These are phyloP conservation scores for Ananas comosus DNA, from an alignment of 176 grass and related monocot species.

Conservation along the genomic window DNA sequence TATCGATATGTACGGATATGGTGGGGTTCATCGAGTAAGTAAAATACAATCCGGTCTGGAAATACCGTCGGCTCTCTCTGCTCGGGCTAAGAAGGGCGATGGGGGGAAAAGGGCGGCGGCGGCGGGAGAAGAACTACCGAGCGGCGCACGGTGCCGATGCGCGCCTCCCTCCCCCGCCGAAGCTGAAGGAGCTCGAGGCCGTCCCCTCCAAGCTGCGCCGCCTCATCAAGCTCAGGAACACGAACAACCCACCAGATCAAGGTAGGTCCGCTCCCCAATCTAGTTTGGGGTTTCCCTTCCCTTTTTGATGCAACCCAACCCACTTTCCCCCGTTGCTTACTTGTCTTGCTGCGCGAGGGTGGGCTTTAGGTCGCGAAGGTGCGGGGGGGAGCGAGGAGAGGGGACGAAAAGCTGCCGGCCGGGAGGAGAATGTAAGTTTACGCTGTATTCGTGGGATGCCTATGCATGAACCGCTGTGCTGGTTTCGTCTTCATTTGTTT, in stretches of 20 bases:
- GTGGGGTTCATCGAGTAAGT: no score
- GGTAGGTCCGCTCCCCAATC: no score
- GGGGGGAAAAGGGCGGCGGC: slow-evolving; percentile 55
- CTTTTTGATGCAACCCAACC: no score
- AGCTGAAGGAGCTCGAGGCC: slow-evolving; percentile 63
- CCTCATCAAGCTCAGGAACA: slow-evolving; percentile 66
- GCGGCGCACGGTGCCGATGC: slow-evolving; percentile 44
- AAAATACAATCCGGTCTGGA: no score
- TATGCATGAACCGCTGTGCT: no score
- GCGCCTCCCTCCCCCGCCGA: slow-evolving; percentile 66
- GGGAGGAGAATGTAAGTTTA: slow-evolving; percentile 15
- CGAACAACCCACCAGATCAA: slow-evolving; percentile 17
- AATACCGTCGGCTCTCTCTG: neutral
- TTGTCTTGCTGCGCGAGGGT: neutral
- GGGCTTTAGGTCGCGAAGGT: neutral
- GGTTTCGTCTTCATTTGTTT: no score
- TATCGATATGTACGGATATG: no score
- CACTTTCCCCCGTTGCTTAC: neutral
- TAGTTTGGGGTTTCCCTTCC: no score
- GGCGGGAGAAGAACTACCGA: slow-evolving; percentile 88
- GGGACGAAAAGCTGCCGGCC: neutral
- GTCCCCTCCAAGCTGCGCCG: slow-evolving; percentile 76
- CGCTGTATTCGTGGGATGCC: no score
- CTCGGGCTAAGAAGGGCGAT: slow-evolving; percentile 29
- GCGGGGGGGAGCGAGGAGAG: neutral